Evolutionary conservation across 495 filamentous ascomycete species (phyloP), one percentile per base, ranked within the genome.

Genomic region (Tuber microsphaerosporum): DNA sequence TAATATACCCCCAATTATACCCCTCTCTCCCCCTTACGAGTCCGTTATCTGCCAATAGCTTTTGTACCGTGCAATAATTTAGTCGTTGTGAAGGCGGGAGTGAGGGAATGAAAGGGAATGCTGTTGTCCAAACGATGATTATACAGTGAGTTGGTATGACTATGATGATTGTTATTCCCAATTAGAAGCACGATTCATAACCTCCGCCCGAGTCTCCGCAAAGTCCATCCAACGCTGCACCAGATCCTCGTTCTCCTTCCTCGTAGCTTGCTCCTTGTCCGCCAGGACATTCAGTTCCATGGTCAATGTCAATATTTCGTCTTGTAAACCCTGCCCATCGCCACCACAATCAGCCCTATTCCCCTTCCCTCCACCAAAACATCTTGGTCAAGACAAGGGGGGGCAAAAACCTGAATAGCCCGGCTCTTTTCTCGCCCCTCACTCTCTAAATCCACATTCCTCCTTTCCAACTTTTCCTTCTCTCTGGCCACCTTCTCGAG

Each of bases 221-320:
- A 92, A 87, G 76, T 88, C 88, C 93, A 98, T 95, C 92, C 92
- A 97, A 69, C 94, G 88, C 81, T 94, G 90, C 72, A 97, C 89
- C 48, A 97, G 86, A 70, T 97, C 92, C 81, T 92, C 88, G 81
- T 98, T 97, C 81, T 98, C 94, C n/a, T 86, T 86, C 82, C 89
- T 85, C 74, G 96, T 85, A 80, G 89, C 90, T 76, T 88, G 87
- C 8, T 86, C 86, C 79, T 87, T 88, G 82, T 93, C 88, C 81
- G 94, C 92, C 14, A 91, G 89, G 87, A 97, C 89, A 81, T 97
- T 93, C 5, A 97, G 87, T 84, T 97, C 91, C 76, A 97, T 88
- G 75, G 92, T 93, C 70, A 97, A 84, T 3, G 92, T 89, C 56
- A 94, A 88, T 77, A 95, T 88, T 81, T 98, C 94, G 84, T 97